phyloP scores from a whole-genome alignment of 2,329 filamentous ascomycete genomes.

The Orbilia quercus region DNA sequence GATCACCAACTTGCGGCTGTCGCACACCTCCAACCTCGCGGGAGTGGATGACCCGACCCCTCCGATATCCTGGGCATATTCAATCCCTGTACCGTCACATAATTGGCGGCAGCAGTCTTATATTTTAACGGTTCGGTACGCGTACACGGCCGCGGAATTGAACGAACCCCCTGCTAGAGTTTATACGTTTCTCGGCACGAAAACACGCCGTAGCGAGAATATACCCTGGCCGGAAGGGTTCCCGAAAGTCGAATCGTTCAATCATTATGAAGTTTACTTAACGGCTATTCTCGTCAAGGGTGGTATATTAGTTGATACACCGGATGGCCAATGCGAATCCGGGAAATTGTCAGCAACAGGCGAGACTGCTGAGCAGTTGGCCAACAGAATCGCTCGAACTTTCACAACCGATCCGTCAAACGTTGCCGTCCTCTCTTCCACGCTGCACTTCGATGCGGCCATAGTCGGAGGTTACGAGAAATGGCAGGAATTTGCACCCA shows the following conservation, averaged over 20 bases:
- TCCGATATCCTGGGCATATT: slow-evolving; percentile 49
- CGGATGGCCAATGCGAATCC: slow-evolving; percentile 2
- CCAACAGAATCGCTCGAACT: background rate
- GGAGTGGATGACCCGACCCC: slow-evolving; percentile 31
- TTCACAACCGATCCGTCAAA: background rate
- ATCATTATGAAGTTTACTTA: slow-evolving; percentile 20
- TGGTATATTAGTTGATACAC: background rate
- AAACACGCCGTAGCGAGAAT: slow-evolving; percentile 23
- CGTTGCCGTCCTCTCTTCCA: background rate
- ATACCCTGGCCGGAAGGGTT: slow-evolving; percentile 43
- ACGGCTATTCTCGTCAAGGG: slow-evolving; percentile 9
- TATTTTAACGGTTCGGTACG: slow-evolving; percentile 10
- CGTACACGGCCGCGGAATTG: too few relatives aligned
- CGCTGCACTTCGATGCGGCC: slow-evolving; percentile 14
- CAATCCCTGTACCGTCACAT: slow-evolving; percentile 18
- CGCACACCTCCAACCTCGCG: slow-evolving; percentile 32
- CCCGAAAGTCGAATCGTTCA: slow-evolving; percentile 9
- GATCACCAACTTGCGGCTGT: slow-evolving; percentile 37
- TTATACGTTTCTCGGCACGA: slow-evolving; percentile 4
- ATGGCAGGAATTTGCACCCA: slow-evolving; percentile 18
- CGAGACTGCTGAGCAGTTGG: slow-evolving; percentile 1
- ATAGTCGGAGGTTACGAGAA: slow-evolving; percentile 14
- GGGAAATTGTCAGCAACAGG: background rate
- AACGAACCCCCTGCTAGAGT: too few relatives aligned
- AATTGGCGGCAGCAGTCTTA: slow-evolving; percentile 43